Evolutionary conservation across 2,329 filamentous ascomycete species (phyloP), one percentile per base, ranked within the genome.

Genomic region (Colletotrichum acutatum): DNA sequence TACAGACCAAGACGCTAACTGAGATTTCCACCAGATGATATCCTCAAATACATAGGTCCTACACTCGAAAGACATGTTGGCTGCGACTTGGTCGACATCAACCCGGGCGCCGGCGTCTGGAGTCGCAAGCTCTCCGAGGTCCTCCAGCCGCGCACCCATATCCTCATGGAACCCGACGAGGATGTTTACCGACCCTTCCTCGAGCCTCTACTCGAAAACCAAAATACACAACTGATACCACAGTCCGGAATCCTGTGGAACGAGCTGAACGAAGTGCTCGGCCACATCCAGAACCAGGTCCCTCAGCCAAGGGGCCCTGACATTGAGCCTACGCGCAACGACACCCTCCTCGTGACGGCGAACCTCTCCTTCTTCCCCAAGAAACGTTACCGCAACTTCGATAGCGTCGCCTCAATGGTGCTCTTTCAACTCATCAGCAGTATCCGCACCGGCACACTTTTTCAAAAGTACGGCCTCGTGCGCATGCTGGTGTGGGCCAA

Each of bases 31-130:
- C 16, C 63, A 91, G 93, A 95, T 78, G 91, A 96, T 77, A 84
- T 93, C 16, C 77, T 97, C 58, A 80, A 89, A 7, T 94, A 94
- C 73, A 83, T 97, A n/a, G 90, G 89, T 2, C 88, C 89, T 1
- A 91, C 90, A 3, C 87, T 98, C 22, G 84, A 90, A 42, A 89
- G 90, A 57, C 92, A 97, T 81, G 84, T 86, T 62, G 94, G 94
- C 66, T 95, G 95, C 82, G 95, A 97, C 78, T 88, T 98, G 57
- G 85, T 99, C 77, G 96, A 98, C 79, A 85, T 98, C 68, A 94
- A 95, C 80, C 96, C 96, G 0, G 95, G 95, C 16, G 84, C 85
- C 1, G 94, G 95, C 9, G 66, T 97, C 2, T 97, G 93, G 90
- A 97, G 95, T 42, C 85, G 86, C 32, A 94, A 92, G 77, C 85